Evolutionary conservation across 495 filamentous ascomycete species (phyloP).

Genomic region (Aspergillus saccharolyticus): DNA sequence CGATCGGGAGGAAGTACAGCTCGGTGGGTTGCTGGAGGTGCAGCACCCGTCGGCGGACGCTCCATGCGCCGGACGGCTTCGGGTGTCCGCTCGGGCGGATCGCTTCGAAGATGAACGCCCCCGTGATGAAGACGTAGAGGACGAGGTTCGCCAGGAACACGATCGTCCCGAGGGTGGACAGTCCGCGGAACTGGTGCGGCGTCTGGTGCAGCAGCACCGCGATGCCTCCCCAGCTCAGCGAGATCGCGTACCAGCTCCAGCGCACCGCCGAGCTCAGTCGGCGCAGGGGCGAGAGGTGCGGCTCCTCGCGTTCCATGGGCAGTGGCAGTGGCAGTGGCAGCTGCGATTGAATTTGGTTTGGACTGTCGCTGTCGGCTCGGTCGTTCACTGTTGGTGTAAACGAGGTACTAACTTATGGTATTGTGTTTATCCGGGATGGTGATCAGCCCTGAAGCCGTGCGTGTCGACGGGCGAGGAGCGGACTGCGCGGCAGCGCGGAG

Average conservation of each 20-base stretch:
- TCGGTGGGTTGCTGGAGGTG: constrained; percentile 48
- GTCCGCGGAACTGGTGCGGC: constrained; percentile 50
- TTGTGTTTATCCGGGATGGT: too few species aligned
- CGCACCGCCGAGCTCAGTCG: constrained; percentile 3
- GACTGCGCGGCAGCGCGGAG: too few species aligned
- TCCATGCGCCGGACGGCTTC: too few species aligned
- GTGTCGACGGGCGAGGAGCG: too few species aligned
- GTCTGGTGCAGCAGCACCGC: constrained; percentile 49
- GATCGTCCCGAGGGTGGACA: constrained; percentile 50
- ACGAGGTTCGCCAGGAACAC: constrained; percentile 54
- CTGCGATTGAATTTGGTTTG: too few species aligned
- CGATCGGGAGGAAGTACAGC: constrained; percentile 42
- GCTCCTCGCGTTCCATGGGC: not conserved
- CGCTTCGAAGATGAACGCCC: constrained; percentile 43
- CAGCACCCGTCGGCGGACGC: not conserved
- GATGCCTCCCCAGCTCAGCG: constrained; percentile 45
- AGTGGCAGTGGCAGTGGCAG: not conserved
- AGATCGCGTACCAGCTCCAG: constrained; percentile 20
- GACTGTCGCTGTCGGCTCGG: too few species aligned
- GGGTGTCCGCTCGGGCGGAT: constrained; percentile 25
- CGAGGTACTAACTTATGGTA: too few species aligned
- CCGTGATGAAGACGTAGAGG: constrained; percentile 44
- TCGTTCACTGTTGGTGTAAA: too few species aligned
- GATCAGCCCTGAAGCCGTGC: too few species aligned
- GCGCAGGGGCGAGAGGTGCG: not conserved